Percentiles rank a stretch among this genome's conserved stretches.
phyloP scores from a whole-genome alignment of 2,329 filamentous ascomycete species.

The Aspergillus quadricinctus region DNA sequence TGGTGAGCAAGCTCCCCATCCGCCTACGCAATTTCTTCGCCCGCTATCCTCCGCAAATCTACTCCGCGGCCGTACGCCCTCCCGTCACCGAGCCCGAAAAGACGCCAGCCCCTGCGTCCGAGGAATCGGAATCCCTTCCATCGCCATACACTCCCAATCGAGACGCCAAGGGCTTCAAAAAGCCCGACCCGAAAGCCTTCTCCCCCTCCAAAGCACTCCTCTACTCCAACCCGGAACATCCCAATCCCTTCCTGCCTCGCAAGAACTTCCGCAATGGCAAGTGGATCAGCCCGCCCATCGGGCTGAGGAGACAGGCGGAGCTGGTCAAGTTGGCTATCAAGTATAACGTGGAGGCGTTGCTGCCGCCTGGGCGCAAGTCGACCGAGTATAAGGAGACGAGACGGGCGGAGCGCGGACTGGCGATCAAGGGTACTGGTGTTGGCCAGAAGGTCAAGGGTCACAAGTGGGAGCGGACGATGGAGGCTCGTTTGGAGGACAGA shows the following conservation, averaged over 20 bases:
- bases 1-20: conserved; percentile 55
- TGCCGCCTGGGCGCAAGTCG: conserved; percentile 73
- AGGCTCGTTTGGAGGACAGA: conserved; percentile 77
- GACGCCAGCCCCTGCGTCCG: conserved; percentile 6
- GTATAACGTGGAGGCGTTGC: conserved; percentile 73
- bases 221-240: conserved; percentile 45
- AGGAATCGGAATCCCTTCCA: conserved; percentile 21
- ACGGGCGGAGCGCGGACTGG: conserved; percentile 72
- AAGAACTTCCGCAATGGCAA: conserved; percentile 74
- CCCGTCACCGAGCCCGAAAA: conserved; percentile 19
- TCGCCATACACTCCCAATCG: conserved; percentile 40
- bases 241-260: conserved; percentile 75
- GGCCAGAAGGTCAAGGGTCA: conserved; percentile 95
- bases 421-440: conserved; percentile 87
- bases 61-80: conserved; percentile 34
- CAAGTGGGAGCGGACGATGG: conserved; percentile 81
- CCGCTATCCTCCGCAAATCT: conserved; percentile 70
- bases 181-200: conserved; percentile 27
- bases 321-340: conserved; percentile 78
- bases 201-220: conserved; percentile 32
- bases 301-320: conserved; percentile 81
- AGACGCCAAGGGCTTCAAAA: conserved; percentile 39
- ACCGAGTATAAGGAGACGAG: conserved; percentile 63
- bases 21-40: conserved; percentile 83
- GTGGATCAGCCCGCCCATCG: conserved; percentile 81